Evolutionary conservation across 768 basidiomycete species (phyloP), one percentile per base, ranked within the genome.

Genomic region (Mycena floridula): DNA sequence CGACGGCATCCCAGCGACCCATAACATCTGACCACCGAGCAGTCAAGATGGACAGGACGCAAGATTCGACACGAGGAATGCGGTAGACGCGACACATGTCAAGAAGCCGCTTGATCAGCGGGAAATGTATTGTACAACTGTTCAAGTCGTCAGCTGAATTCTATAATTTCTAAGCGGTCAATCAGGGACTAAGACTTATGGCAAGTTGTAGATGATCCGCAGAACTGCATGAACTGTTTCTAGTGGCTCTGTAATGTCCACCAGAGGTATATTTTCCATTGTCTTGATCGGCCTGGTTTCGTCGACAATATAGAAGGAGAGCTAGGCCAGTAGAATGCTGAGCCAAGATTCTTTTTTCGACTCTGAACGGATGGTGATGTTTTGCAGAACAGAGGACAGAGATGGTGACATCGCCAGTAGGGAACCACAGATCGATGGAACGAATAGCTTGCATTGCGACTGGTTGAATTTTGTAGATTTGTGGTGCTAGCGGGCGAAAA

Each of bases 301-400:
- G 32, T 13, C 9, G n/a, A 30, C 28, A 9, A 30, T 30, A 30
- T 9, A 35, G 32, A 7, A 35, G 18, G 32, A 7, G 32, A 35
- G 13, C 32, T 13, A 35, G 32, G 18, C 32, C 32, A 35, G 32
- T 3, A 13, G 16, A 16, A 9, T 30, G 28, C 9, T 30, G 16
- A 9, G 32, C 13, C 32, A 35, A 35, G 32, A 35, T 40, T 44
- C n/a, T n/a, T n/a, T n/a, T n/a, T n/a, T n/a, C n/a, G n/a, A n/a
- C n/a, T n/a, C n/a, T n/a, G n/a, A n/a, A n/a, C n/a, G n/a, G n/a
- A n/a, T n/a, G n/a, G n/a, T n/a, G n/a, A n/a, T n/a, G n/a, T n/a
- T n/a, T n/a, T n/a, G n/a, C n/a, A n/a, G n/a, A n/a, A n/a, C n/a
- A n/a, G n/a, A n/a, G n/a, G n/a, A n/a, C n/a, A n/a, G n/a, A n/a